Conservation (phyloP, 75 land plant genomes). For the Sequoiadendron giganteum region DNA sequence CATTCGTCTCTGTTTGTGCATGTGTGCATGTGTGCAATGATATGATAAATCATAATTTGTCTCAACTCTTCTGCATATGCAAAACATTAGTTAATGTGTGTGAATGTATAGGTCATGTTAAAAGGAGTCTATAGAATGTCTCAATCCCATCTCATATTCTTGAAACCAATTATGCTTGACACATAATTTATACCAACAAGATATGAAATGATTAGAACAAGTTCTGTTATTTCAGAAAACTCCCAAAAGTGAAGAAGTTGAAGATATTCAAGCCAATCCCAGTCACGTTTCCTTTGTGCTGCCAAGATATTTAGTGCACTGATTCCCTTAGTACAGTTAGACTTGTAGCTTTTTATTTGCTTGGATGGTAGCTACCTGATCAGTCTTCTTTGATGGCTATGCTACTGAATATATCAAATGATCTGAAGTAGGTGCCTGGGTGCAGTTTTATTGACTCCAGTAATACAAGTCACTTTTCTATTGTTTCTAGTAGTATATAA, state of each 20-base stretch:
- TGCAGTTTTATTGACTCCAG: not conserved
- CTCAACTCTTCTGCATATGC: not conserved
- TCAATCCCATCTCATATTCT: not conserved
- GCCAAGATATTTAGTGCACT: not conserved
- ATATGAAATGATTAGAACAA: not conserved
- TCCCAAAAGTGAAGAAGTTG: not conserved
- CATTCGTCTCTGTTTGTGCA: not conserved
- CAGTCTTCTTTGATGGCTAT: not conserved
- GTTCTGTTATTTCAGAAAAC: not conserved
- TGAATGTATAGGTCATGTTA: not conserved
- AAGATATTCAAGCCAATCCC: not conserved
- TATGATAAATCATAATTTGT: not conserved
- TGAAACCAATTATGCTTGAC: no score
- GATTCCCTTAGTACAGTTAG: not conserved
- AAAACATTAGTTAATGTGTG: not conserved
- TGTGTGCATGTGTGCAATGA: not conserved
- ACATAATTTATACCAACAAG: no score
- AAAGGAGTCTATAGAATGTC: not conserved
- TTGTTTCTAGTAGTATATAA: not conserved
- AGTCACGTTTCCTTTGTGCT: not conserved
- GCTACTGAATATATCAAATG: not conserved
- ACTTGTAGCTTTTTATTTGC: not conserved
- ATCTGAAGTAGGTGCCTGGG: not conserved
- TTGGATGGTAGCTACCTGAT: not conserved
- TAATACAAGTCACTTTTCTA: not conserved